Evolutionary conservation across 345 rosid species (phyloP).

Genomic region (Streptanthus diversifolius): DNA sequence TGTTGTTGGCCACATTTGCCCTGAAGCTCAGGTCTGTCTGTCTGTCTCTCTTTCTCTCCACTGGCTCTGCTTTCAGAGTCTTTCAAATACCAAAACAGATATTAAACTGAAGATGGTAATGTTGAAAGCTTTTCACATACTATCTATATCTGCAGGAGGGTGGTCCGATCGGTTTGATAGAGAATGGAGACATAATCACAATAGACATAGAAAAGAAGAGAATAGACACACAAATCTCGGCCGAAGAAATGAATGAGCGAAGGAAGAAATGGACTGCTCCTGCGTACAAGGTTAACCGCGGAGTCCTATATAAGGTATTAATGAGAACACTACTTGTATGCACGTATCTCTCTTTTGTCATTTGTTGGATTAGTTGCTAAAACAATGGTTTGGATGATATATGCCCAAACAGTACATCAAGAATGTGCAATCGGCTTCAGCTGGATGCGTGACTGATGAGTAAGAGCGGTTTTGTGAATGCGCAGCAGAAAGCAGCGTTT

Average conservation of each 20-base stretch:
- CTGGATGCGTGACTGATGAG: conserved; percentile 93
- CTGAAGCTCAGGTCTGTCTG: conserved; percentile 85
- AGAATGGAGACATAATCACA: conserved; percentile 71
- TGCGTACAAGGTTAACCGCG: conserved; percentile 63
- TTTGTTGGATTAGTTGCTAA: conserved; percentile 16
- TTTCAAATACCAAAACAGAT: neutral
- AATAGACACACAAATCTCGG: conserved; percentile 62
- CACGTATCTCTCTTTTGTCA: neutral
- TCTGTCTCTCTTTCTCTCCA: neutral
- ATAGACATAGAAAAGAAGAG: conserved; percentile 68
- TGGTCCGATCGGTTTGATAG: conserved; percentile 85
- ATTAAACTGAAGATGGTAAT: neutral
- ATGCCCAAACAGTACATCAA: conserved; percentile 70
- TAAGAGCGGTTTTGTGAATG: conserved; percentile 35
- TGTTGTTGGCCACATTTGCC: conserved; percentile 95
- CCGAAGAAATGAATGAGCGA: conserved; percentile 63
- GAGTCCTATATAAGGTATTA: conserved; percentile 75
- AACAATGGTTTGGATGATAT: neutral
- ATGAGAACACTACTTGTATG: neutral
- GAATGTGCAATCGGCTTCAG: conserved; percentile 81
- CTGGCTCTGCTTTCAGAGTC: neutral
- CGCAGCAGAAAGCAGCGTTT: conserved; percentile 51
- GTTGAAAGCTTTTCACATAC: neutral
- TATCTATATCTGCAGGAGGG: conserved; percentile 61
- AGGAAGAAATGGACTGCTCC: conserved; percentile 75